Base-by-base conservation (phyloP, 2,329 filamentous ascomycete genomes). In the Hymenoscyphus scutula region DNA sequence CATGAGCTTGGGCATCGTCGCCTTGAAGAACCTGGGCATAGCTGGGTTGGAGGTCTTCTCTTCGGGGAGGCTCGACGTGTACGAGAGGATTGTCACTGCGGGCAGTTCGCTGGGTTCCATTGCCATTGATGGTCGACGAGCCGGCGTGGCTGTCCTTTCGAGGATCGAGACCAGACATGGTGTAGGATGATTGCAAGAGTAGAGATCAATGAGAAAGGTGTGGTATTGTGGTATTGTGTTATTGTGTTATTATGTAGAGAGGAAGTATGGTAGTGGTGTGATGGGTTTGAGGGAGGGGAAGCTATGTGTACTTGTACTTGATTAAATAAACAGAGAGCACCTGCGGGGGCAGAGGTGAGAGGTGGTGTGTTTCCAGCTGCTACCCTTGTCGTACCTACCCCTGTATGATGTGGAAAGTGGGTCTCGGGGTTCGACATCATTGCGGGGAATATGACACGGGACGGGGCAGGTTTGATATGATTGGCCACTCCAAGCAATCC, bases 41-140 rank as follows among this genome's bases (percentile, higher is more conserved):
- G 61, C 79, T 84, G 11, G 89, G 88, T 76, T 91, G 88, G 27
- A 98, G 82, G 73, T 97, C 94, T 69, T 92, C 90, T 71, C 88
- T 83, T 64, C 86, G 85, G 17, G 94, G 91, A 25, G 91, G 93
- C 73, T 93, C 84, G 56, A 97, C 92, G 3, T 80, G 77, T 78
- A 92, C 89, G 70, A 86, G 77, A 48, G 78, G 77, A 59, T 72
- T 70, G 53, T 75, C 74, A 51, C 55, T 62, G 32, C 67, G 65
- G 13, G 25, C 15, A 4, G 45, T 51, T 51, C 45, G n/a, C n/a
- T 51, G 45, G 45, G 45, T 51, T 5, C 45, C 38, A 45, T 37
- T 37, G 2, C 38, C 45, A 13, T 51, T 51, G 45, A 51, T 13
- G 8, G 45, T 51, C 3, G 45, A 51, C 23, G n/a, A 13, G 23